Conservation (phyloP, 1,284 basidiomycete genomes). For the Xerocomus nothofagi region DNA sequence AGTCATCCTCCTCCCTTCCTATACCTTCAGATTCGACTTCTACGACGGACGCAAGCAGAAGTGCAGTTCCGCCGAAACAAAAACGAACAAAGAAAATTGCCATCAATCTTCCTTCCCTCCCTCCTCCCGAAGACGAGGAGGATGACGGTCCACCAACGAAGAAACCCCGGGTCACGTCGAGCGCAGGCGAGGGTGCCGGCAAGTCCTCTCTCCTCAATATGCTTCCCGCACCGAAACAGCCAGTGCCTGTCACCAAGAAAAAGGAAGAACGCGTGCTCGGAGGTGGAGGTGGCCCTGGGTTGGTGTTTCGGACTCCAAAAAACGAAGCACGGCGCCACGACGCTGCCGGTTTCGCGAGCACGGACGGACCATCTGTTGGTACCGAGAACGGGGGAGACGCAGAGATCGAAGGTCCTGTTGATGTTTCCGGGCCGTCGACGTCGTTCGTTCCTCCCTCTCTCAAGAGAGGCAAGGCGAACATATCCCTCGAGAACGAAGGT, state of each 20-base stretch:
- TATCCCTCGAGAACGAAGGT: slow-evolving; percentile 59
- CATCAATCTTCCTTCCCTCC: slow-evolving; percentile 61
- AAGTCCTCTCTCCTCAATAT: slow-evolving; percentile 66
- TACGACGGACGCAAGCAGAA: slow-evolving; percentile 15
- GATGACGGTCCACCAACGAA: slow-evolving; percentile 57
- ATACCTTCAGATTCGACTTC: slow-evolving; percentile 36
- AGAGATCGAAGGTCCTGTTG: slow-evolving; percentile 3
- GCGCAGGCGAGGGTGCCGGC: slow-evolving; percentile 46
- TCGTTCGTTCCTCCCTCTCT: slow-evolving; percentile 61
- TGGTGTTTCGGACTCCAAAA: slow-evolving; percentile 51
- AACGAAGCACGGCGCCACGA: slow-evolving; percentile 2
- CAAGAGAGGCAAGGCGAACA: slow-evolving; percentile 56
- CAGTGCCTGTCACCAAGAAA: slow-evolving; percentile 34
- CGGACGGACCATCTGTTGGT: slow-evolving; percentile 1
- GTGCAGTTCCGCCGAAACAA: slow-evolving; percentile 32
- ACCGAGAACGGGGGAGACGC: slow-evolving; percentile 18
- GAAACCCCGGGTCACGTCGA: slow-evolving; percentile 50
- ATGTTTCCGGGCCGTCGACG: slow-evolving; percentile 19
- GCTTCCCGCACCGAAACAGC: slow-evolving; percentile 72
- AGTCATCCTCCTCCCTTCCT: slow-evolving; percentile 17
- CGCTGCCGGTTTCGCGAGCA: slow-evolving; percentile 8
- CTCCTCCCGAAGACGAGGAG: slow-evolving; percentile 38
- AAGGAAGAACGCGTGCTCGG: slow-evolving; percentile 58
- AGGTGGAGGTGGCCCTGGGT: slow-evolving; percentile 56
- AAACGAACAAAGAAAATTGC: slow-evolving; percentile 67